A percentile compares a stretch with the other conserved stretches of the same genome.
These are phyloP conservation scores for Heliocybe sulcata DNA, from an alignment of 1,284 basidiomycete genomes.

Conservation along the genomic window DNA sequence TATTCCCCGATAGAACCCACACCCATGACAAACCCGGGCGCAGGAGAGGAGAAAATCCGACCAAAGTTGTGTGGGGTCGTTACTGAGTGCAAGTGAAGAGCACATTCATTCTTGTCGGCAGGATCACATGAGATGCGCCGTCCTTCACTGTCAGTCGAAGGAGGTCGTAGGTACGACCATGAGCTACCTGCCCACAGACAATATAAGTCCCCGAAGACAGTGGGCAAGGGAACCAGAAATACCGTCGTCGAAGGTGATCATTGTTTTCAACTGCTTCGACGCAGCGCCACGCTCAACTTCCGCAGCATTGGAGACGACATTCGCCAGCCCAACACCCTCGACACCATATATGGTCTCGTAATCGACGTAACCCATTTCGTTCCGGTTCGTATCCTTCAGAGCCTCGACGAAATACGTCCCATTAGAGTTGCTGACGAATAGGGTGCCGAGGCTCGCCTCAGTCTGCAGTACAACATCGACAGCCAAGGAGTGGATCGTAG, in stretches of 20 bases:
- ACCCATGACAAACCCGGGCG: constrained; percentile 92
- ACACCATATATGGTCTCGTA: constrained; percentile 89
- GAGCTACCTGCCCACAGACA: constrained; percentile 42
- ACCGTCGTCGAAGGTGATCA: constrained; percentile 93
- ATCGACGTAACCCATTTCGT: constrained; percentile 84
- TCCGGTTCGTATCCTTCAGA: constrained; percentile 87
- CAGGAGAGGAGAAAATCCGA: constrained; percentile 88
- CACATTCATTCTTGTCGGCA: constrained; percentile 54
- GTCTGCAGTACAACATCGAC: constrained; percentile 89
- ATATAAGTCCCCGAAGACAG: not conserved
- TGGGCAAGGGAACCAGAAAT: constrained; percentile 9
- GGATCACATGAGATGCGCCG: constrained; percentile 57
- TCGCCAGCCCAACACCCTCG: constrained; percentile 92
- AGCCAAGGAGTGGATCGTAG: constrained; percentile 85
- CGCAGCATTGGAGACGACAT: constrained; percentile 77
- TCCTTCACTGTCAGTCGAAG: constrained; percentile 54
- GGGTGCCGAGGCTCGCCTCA: constrained; percentile 70
- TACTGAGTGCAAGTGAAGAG: constrained; percentile 89
- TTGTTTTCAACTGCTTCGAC: constrained; percentile 62
- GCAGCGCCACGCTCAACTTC: constrained; percentile 62
- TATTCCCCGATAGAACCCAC: constrained; percentile 81
- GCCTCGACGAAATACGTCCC: constrained; percentile 95
- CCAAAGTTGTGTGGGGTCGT: constrained; percentile 90
- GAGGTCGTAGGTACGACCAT: constrained; percentile 72
- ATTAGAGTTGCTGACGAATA: constrained; percentile 93